phyloP scores from a whole-genome alignment of 78 protist species.

The Tieghemostelium lacteum region DNA sequence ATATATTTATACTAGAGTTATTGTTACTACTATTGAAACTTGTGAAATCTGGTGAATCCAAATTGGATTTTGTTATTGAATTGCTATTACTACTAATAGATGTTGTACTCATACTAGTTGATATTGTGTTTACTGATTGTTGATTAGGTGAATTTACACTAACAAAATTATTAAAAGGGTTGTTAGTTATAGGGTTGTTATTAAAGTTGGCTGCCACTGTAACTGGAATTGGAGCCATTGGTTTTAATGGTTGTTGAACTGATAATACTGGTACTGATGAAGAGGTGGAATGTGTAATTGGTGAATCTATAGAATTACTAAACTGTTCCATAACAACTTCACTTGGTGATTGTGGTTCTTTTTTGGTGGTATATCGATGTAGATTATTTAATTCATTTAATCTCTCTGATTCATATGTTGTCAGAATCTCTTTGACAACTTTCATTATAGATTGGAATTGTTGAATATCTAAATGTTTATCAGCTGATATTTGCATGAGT shows the following conservation, averaged over 20 bases:
- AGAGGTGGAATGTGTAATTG: background rate
- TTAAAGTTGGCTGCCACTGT: too few species aligned
- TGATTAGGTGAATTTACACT: background rate
- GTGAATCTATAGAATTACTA: background rate
- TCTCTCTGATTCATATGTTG: constrained; percentile 47
- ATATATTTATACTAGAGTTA: background rate
- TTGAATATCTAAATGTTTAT: constrained; percentile 49
- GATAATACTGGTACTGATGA: background rate
- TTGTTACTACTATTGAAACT: background rate
- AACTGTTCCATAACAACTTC: constrained; percentile 7
- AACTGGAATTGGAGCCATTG: background rate
- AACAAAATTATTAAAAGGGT: background rate
- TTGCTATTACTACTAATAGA: background rate
- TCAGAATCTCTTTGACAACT: constrained; percentile 54
- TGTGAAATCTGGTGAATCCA: constrained; percentile 34
- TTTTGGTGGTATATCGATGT: constrained; percentile 4
- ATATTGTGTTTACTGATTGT: background rate
- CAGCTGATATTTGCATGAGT: constrained; percentile 46
- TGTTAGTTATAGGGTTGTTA: too few species aligned
- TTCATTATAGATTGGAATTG: constrained; percentile 61
- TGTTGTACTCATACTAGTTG: background rate
- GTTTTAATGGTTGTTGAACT: background rate
- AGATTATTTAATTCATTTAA: constrained; percentile 48
- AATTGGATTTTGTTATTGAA: constrained; percentile 2
- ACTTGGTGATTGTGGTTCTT: background rate